phyloP scores from a whole-genome alignment of 805 yeast species.

The Candida patagonica region DNA sequence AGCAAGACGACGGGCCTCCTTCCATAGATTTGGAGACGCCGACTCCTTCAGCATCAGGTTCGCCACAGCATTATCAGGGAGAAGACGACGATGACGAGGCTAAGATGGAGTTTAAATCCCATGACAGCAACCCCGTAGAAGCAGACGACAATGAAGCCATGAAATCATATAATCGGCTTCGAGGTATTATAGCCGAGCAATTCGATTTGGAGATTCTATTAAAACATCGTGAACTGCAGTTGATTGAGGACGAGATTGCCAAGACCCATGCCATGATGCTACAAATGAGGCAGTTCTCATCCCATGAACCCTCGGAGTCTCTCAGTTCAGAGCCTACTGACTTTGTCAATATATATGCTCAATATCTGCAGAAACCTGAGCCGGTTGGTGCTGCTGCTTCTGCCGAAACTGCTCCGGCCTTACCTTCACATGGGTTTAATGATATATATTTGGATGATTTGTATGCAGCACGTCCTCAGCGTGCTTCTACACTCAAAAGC shows the following conservation, averaged over 20 bases:
- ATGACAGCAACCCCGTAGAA: neutral
- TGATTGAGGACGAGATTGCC: constrained; percentile 29
- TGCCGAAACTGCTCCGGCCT: neutral
- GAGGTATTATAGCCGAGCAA: constrained; percentile 18
- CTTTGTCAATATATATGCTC: constrained; percentile 21
- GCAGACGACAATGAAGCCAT: constrained; percentile 4
- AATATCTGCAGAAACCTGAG: constrained; percentile 15
- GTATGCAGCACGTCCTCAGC: constrained; percentile 7
- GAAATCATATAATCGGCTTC: constrained; percentile 2
- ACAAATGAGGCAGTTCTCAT: constrained; percentile 20
- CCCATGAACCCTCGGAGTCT: neutral
- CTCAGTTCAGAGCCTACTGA: constrained; percentile 13
- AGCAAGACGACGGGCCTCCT: neutral
- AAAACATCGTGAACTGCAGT: constrained; percentile 27
- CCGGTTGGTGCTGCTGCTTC: neutral
- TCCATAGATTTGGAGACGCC: constrained; percentile 9
- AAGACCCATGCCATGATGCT: constrained; percentile 27
- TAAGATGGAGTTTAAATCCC: neutral
- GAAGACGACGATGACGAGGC: constrained; percentile 1
- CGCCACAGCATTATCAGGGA: constrained; percentile 3
- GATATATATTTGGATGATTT: constrained; percentile 3
- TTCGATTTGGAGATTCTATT: constrained; percentile 30
- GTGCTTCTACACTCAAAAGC: constrained; percentile 5
- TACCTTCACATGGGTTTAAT: neutral
- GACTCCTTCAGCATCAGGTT: constrained; percentile 11